phyloP scores from a whole-genome alignment of 257 asterid species.

The Solanum gracilifrons region DNA sequence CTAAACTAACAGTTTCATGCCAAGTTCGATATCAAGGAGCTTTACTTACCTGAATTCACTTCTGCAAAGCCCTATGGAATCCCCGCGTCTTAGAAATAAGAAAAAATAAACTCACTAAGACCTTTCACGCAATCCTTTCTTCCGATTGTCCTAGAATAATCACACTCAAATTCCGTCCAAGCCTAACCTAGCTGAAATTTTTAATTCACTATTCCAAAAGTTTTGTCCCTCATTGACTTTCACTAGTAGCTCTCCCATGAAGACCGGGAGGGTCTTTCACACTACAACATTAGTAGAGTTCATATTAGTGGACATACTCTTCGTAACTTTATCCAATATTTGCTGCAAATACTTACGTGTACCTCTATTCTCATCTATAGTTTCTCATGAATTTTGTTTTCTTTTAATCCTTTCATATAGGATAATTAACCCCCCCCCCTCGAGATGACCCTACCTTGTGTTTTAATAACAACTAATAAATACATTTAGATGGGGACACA shows the following conservation, averaged over 20 bases:
- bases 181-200: not conserved
- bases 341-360: slow-evolving; percentile 78
- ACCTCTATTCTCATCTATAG: slow-evolving; percentile 83
- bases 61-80: not conserved
- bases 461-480: no score
- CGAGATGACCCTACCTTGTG: no score
- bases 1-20: not conserved
- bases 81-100: not conserved
- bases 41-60: not conserved
- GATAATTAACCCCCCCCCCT: not conserved
- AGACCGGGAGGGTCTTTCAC: not conserved
- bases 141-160: not conserved
- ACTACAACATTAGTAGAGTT: slow-evolving; percentile 31
- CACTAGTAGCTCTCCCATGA: not conserved
- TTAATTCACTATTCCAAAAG: not conserved
- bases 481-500: no score
- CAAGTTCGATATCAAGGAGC: not conserved
- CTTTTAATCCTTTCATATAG: not conserved
- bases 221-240: not conserved
- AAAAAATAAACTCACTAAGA: not conserved
- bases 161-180: not conserved
- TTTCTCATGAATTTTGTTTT: slow-evolving; percentile 14
- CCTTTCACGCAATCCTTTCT: not conserved
- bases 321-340: slow-evolving; percentile 59
- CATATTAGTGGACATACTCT: slow-evolving; percentile 35